A percentile compares a stretch with the other conserved stretches of the same genome.
phyloP scores from a whole-genome alignment of 208 protist species.

The Endotrypanum monterogeii region DNA sequence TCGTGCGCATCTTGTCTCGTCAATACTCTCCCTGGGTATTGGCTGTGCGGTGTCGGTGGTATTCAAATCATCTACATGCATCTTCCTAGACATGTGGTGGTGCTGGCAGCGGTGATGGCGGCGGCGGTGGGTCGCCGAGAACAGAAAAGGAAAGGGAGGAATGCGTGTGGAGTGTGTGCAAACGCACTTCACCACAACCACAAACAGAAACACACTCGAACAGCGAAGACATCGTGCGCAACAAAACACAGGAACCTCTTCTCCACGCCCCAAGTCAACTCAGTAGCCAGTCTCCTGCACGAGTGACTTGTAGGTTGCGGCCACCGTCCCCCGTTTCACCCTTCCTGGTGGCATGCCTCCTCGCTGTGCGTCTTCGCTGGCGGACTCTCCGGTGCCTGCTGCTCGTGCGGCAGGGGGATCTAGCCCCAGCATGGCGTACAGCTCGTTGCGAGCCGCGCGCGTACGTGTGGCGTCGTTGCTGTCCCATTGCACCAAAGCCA shows the following conservation, averaged over 20 bases:
- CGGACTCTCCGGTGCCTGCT: neutral
- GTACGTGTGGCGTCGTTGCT: constrained; percentile 58
- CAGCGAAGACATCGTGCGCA: neutral
- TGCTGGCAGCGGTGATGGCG: too few species aligned
- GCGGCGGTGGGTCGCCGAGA: too few species aligned
- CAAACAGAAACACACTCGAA: too few species aligned
- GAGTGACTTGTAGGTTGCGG: constrained; percentile 73
- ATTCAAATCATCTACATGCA: too few species aligned
- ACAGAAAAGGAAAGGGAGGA: too few species aligned
- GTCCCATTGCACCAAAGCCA: constrained; percentile 82
- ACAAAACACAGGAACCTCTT: neutral
- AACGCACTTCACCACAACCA: too few species aligned
- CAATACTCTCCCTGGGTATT: too few species aligned
- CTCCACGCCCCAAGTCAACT: neutral
- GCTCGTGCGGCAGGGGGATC: constrained; percentile 26
- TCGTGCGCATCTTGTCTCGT: too few species aligned
- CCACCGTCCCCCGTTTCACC: constrained; percentile 39
- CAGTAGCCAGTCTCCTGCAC: constrained; percentile 88
- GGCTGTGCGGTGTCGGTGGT: too few species aligned
- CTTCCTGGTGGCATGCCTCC: constrained; percentile 4
- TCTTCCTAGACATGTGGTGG: too few species aligned
- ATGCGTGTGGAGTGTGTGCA: too few species aligned
- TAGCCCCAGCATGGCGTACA: constrained; percentile 81
- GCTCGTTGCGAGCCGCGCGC: constrained; percentile 64
- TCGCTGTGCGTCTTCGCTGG: constrained; percentile 21